These are phyloP conservation scores for Rhinocladiella similis DNA, from an alignment of 2,329 filamentous ascomycete species.

Conservation along the genomic window DNA sequence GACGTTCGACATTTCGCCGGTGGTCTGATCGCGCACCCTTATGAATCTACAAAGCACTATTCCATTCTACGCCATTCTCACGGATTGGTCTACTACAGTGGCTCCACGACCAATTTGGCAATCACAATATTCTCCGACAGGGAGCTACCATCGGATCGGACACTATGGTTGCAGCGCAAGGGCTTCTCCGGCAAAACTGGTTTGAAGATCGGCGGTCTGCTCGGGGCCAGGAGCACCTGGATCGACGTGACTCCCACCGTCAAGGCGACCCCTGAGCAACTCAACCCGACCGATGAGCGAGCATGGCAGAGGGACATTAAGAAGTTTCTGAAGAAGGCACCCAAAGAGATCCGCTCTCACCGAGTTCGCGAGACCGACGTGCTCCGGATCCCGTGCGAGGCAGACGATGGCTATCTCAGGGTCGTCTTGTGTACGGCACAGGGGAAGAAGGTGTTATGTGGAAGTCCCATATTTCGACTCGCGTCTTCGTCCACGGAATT, in stretches of 20 bases:
- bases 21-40: slow-evolving; percentile 63
- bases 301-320: slow-evolving; percentile 68
- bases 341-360: slow-evolving; percentile 51
- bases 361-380: slow-evolving; percentile 62
- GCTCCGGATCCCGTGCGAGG: slow-evolving; percentile 63
- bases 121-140: slow-evolving; percentile 64
- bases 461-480: slow-evolving; percentile 68
- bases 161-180: slow-evolving; percentile 67
- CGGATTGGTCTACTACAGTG: slow-evolving; percentile 65
- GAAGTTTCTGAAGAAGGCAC: slow-evolving; percentile 60
- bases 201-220: slow-evolving; percentile 64
- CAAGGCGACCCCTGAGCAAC: slow-evolving; percentile 47
- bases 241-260: slow-evolving; percentile 65
- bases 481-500: slow-evolving; percentile 64
- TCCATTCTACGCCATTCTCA: slow-evolving; percentile 67
- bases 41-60: slow-evolving; percentile 65
- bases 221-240: slow-evolving; percentile 62
- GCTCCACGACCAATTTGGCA: slow-evolving; percentile 62
- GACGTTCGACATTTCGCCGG: slow-evolving; percentile 67
- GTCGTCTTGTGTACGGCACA: slow-evolving; percentile 61
- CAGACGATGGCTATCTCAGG: slow-evolving; percentile 68
- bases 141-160: slow-evolving; percentile 57
- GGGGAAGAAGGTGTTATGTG: slow-evolving; percentile 59
- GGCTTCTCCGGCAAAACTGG: slow-evolving; percentile 69
- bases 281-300: slow-evolving; percentile 61